Evolutionary conservation across 2,329 filamentous ascomycete genomes (phyloP).

Genomic region (Orbilia quercus): DNA sequence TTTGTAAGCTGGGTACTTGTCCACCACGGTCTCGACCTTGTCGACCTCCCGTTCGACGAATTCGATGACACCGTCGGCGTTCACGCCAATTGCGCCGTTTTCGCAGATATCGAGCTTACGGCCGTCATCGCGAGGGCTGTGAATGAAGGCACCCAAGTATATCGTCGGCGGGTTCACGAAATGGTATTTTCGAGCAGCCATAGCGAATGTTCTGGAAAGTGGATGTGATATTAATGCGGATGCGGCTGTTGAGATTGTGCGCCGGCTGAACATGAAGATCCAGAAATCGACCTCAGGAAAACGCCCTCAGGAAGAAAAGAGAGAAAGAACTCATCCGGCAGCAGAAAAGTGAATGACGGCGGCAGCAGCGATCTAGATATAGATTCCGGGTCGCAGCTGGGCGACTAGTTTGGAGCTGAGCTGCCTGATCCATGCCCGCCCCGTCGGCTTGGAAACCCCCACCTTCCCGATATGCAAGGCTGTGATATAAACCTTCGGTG

Average conservation of each 20-base stretch:
- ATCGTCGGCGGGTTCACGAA: slow-evolving; percentile 61
- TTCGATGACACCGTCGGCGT: slow-evolving; percentile 68
- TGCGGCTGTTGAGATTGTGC: slow-evolving; percentile 16
- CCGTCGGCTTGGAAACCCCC: slow-evolving; percentile 26
- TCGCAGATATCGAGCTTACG: slow-evolving; percentile 66
- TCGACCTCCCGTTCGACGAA: slow-evolving; percentile 64
- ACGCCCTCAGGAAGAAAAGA: background rate
- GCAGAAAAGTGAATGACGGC: background rate
- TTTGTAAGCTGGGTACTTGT: slow-evolving; percentile 36
- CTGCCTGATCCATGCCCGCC: slow-evolving; percentile 49
- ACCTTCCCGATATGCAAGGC: slow-evolving; percentile 41
- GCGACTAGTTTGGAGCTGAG: slow-evolving; percentile 30
- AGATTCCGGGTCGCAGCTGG: slow-evolving; percentile 27
- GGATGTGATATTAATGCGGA: slow-evolving; percentile 4
- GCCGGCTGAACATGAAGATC: slow-evolving; percentile 41
- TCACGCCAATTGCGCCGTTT: slow-evolving; percentile 60
- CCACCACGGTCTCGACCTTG: slow-evolving; percentile 59
- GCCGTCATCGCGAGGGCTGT: slow-evolving; percentile 66
- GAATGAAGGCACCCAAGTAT: slow-evolving; percentile 73
- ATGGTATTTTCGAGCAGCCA: slow-evolving; percentile 42
- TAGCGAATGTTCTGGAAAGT: slow-evolving; percentile 23
- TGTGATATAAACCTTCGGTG: background rate
- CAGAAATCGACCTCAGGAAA: slow-evolving; percentile 10
- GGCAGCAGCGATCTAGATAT: slow-evolving; percentile 42
- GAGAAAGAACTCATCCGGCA: background rate